Conservation (phyloP, 345 rosid genomes). For the Acer saccharum region DNA sequence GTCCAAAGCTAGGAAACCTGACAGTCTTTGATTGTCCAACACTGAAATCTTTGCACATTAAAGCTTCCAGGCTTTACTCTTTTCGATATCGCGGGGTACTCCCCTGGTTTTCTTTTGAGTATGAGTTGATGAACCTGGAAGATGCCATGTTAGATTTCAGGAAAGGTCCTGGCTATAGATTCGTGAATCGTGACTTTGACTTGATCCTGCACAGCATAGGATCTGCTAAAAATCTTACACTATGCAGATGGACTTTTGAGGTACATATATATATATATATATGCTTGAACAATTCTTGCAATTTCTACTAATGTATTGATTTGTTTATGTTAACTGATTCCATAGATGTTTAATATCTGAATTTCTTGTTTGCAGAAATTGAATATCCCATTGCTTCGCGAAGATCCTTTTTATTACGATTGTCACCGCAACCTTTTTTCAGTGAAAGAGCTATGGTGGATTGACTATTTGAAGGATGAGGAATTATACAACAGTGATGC, state of each 20-base stretch:
- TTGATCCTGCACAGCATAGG: not conserved
- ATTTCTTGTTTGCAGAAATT: slow-evolving; percentile 9
- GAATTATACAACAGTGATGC: slow-evolving; percentile 11
- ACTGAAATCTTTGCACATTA: not conserved
- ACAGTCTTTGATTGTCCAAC: slow-evolving; percentile 4
- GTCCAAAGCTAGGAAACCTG: slow-evolving; percentile 6
- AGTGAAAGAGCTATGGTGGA: slow-evolving; percentile 20
- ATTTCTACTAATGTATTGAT: too few species aligned
- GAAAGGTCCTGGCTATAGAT: slow-evolving; percentile 3
- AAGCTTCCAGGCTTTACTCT: not conserved
- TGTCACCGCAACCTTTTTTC: not conserved
- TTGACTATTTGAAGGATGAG: slow-evolving; percentile 9
- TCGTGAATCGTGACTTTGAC: not conserved
- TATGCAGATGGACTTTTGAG: slow-evolving; percentile 17
- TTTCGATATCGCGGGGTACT: slow-evolving; percentile 8
- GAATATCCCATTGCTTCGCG: not conserved
- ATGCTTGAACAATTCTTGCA: not conserved
- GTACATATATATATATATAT: not conserved
- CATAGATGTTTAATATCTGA: not conserved
- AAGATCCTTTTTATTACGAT: too few species aligned
- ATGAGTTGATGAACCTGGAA: too few species aligned
- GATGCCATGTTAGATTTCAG: slow-evolving; percentile 22
- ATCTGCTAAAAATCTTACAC: not conserved
- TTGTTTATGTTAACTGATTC: too few species aligned
- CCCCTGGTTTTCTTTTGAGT: slow-evolving; percentile 6